Conservation (phyloP, 345 rosid genomes). For the Jatropha curcas region DNA sequence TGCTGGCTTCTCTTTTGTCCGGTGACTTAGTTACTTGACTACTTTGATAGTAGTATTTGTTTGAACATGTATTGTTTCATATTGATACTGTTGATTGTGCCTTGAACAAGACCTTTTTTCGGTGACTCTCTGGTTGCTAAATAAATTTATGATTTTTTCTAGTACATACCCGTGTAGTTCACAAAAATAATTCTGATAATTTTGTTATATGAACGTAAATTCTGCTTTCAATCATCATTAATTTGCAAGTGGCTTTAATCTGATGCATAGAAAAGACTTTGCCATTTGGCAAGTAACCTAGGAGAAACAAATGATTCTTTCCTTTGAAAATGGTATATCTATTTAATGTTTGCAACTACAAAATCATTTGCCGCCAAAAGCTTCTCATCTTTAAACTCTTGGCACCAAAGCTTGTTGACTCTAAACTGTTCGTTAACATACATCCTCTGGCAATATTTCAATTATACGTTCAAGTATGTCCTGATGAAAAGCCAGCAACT, state of each 20-base stretch:
- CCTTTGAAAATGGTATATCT: background rate
- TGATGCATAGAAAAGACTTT: background rate
- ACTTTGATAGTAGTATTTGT: background rate
- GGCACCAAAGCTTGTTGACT: background rate
- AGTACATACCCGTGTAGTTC: background rate
- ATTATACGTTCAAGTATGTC: background rate
- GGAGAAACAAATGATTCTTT: background rate
- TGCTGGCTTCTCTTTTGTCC: slow-evolving; percentile 51
- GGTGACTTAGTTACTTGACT: slow-evolving; percentile 18
- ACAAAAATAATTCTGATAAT: too few species aligned
- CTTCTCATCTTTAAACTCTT: background rate
- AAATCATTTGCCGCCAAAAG: background rate
- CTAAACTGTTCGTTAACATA: background rate
- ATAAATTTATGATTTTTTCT: background rate
- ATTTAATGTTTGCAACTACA: background rate
- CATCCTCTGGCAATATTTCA: slow-evolving; percentile 15
- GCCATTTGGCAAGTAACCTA: background rate
- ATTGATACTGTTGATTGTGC: background rate
- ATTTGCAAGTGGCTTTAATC: background rate
- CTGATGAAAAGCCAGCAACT: slow-evolving; percentile 36
- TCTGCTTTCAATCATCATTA: too few species aligned
- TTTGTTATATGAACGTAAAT: too few species aligned
- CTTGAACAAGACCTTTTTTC: background rate
- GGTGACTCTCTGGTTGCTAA: background rate
- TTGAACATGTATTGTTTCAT: background rate